Conservation (phyloP, 345 rosid species). For the Rhodomyrtus tomentosa region DNA sequence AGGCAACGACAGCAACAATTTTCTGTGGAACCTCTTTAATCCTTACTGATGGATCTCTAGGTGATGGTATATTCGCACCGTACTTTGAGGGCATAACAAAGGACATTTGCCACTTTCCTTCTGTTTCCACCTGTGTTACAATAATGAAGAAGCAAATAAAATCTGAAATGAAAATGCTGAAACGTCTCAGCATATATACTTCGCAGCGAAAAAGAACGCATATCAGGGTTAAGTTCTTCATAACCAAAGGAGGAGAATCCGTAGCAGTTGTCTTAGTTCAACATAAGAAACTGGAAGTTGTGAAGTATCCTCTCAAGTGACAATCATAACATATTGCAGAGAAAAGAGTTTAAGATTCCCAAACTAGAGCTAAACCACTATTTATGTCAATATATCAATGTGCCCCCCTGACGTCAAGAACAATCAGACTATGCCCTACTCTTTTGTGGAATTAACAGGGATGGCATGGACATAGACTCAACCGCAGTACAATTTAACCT, state of each 20-base stretch:
- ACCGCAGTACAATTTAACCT: neutral
- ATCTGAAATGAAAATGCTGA: neutral
- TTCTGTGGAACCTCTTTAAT: slow-evolving; percentile 61
- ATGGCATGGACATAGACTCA: neutral
- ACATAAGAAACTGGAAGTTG: neutral
- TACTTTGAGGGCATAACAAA: slow-evolving; percentile 87
- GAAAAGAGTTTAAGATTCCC: neutral
- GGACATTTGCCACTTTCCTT: slow-evolving; percentile 82
- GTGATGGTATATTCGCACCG: slow-evolving; percentile 63
- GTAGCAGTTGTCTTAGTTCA: neutral
- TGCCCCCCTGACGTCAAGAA: neutral
- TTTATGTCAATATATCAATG: neutral
- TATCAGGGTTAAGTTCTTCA: neutral
- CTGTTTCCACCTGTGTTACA: slow-evolving; percentile 30
- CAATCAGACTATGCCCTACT: neutral
- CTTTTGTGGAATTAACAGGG: neutral
- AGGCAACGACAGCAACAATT: slow-evolving; percentile 64
- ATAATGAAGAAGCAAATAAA: neutral
- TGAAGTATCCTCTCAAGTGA: neutral
- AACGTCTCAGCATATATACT: neutral
- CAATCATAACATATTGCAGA: neutral
- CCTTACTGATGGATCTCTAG: slow-evolving; percentile 65
- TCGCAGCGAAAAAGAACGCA: neutral
- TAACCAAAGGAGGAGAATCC: neutral
- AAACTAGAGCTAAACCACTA: neutral